Evolutionary conservation across 805 yeast species (phyloP), one percentile per base, ranked within the genome.

Genomic region (Myxozyma neglecta): DNA sequence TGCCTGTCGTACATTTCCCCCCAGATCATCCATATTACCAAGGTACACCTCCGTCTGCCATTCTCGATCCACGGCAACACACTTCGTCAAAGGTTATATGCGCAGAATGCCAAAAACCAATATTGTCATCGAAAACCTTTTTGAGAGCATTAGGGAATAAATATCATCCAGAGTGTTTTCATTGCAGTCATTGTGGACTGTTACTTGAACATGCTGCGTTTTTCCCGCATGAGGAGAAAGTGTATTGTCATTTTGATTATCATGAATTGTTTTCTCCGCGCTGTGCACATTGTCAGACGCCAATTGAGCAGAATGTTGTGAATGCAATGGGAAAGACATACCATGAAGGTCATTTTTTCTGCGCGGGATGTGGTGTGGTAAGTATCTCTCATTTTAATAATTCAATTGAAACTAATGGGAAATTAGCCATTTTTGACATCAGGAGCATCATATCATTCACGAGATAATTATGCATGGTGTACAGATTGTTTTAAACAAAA

Each of bases 221-320:
- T 44, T 66, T 57, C 35, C 61, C 64, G 2, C 62, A 52, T 34
- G 64, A 66, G 6, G 69, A 60, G 14, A 50, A 40, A 46, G 57
- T 76, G 65, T 66, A 75, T 63, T 60, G 77, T 70, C 64, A 73
- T 69, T 53, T 71, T 11, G 76, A 73, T 50, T 73, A 70, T 52
- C 75, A 73, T 42, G 70, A 72, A 51, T 54, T 64, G 45, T 73
- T 70, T 53, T 70, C 73, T 3, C 71, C 74, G 1, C 61, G 65
- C 42, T 73, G 76, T 60, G 67, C 60, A 14, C 59, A 71, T 51
- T 73, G 76, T 59, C 29, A 61, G 8, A 70, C 71, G 9, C 70
- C 74, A 13, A 70, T 73, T 24, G 75, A 73, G 43, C 63, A 63
- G 5, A 62, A 71, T 40, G 73, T 68, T 13, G 64, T 73, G 11